Percentiles rank a stretch among this genome's conserved stretches.
These are phyloP conservation scores for Furcasterigmium sp. DNA, from an alignment of 2,329 filamentous ascomycete genomes.

Conservation along the genomic window DNA sequence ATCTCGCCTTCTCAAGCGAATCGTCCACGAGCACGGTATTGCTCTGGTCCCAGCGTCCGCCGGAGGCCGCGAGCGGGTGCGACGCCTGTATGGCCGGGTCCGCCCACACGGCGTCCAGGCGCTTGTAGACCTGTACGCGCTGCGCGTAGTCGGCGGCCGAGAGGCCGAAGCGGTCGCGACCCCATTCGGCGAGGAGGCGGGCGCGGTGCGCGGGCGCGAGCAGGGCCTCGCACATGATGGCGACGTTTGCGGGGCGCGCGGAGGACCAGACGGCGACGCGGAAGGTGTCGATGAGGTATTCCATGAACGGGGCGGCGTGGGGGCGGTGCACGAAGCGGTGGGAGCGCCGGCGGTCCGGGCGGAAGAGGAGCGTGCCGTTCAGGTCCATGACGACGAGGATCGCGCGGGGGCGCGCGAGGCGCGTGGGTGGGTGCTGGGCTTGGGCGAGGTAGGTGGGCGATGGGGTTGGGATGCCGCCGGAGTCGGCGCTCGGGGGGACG, in stretches of 20 bases:
- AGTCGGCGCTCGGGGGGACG: slow-evolving; percentile 28
- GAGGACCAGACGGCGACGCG: slow-evolving; percentile 89
- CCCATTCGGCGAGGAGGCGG: slow-evolving; percentile 68
- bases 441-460: slow-evolving; percentile 54
- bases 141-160: slow-evolving; percentile 55
- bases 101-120: slow-evolving; percentile 68
- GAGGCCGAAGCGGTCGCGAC: slow-evolving; percentile 70
- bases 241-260: slow-evolving; percentile 68
- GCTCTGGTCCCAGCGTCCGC: slow-evolving; percentile 63
- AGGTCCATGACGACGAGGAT: slow-evolving; percentile 86
- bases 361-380: slow-evolving; percentile 82
- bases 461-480: slow-evolving; percentile 57
- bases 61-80: slow-evolving; percentile 35
- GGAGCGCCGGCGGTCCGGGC: slow-evolving; percentile 48
- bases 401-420: slow-evolving; percentile 43
- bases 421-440: slow-evolving; percentile 37
- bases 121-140: slow-evolving; percentile 87
- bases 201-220: slow-evolving; percentile 47
- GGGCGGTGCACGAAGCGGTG: slow-evolving; percentile 60
- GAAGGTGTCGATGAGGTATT: slow-evolving; percentile 70
- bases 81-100: slow-evolving; percentile 35
- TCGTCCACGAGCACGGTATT: slow-evolving; percentile 93
- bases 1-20: slow-evolving; percentile 70
- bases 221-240: slow-evolving; percentile 59
- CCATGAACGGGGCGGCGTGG: slow-evolving; percentile 62